Percentiles rank a stretch among this genome's conserved stretches.
phyloP scores from a whole-genome alignment of 2,329 filamentous ascomycete species.

The Paecilomyces fulvus region DNA sequence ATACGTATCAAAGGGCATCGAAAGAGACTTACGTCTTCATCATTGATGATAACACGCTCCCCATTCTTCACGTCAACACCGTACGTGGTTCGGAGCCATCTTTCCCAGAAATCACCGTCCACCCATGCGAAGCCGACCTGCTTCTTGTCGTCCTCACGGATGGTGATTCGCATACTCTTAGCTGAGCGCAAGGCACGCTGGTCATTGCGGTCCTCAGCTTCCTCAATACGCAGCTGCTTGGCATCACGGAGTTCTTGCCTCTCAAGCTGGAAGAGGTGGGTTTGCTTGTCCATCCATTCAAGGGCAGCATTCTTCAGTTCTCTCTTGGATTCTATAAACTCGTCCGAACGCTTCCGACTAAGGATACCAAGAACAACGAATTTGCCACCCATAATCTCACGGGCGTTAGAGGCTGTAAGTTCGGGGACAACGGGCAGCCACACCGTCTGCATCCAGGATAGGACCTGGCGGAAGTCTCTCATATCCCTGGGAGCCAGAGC shows the following conservation, averaged over 20 bases:
- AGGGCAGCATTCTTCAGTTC: conserved; percentile 93
- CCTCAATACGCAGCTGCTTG: conserved; percentile 91
- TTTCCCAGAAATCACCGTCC: conserved; percentile 93
- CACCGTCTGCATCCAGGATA: conserved; percentile 90
- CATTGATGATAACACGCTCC: conserved; percentile 91
- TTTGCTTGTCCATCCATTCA: conserved; percentile 98
- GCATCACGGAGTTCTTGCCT: conserved; percentile 86
- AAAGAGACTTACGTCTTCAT: conserved; percentile 71
- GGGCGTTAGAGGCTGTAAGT: conserved; percentile 80
- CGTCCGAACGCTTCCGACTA: conserved; percentile 67
- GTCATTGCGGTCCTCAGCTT: conserved; percentile 88
- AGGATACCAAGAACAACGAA: conserved; percentile 90
- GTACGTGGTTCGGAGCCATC: conserved; percentile 93
- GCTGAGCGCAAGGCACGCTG: conserved; percentile 76
- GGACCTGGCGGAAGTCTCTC: conserved; percentile 71
- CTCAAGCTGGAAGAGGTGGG: conserved; percentile 83
- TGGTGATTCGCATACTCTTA: conserved; percentile 85
- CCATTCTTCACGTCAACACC: conserved; percentile 79
- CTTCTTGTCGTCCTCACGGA: conserved; percentile 77
- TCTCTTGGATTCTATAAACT: conserved; percentile 67
- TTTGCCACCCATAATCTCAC: conserved; percentile 90
- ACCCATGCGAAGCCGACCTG: conserved; percentile 96
- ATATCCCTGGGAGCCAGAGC: conserved; percentile 83
- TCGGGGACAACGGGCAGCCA: conserved; percentile 96
- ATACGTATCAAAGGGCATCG: background rate